Evolutionary conservation across 106 monocot species (phyloP).

Genomic region (Dendrobium chrysotoxum): DNA sequence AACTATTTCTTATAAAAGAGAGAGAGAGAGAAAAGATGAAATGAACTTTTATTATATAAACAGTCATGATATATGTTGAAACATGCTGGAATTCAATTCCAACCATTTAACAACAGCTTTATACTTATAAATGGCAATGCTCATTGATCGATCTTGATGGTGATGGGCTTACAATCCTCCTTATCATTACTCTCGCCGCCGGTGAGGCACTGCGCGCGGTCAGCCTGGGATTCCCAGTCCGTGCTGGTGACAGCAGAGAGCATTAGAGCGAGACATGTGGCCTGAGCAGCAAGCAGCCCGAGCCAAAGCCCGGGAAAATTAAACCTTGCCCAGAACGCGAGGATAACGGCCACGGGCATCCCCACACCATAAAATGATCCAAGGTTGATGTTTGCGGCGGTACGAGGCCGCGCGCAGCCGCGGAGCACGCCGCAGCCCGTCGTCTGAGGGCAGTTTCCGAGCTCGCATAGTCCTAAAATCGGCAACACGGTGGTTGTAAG

Average conservation of each 20-base stretch:
- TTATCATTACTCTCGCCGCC: neutral
- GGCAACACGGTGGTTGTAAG: conserved; percentile 24
- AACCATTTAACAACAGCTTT: no score
- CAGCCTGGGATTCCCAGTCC: conserved; percentile 24
- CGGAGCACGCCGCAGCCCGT: conserved; percentile 35
- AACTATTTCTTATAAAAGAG: no score
- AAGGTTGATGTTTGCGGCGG: conserved; percentile 28
- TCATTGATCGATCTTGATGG: neutral
- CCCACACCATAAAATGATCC: conserved; percentile 26
- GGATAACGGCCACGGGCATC: no score
- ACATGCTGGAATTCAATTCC: no score
- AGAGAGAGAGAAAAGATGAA: no score
- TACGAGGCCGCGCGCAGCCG: conserved; percentile 27
- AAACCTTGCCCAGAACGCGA: no score
- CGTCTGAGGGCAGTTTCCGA: conserved; percentile 44
- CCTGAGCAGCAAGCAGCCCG: no score
- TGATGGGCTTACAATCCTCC: neutral
- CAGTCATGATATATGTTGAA: no score
- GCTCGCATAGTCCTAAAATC: conserved; percentile 30
- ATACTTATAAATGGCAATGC: neutral
- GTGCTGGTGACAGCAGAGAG: conserved; percentile 1
- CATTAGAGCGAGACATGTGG: no score
- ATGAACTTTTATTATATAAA: no score
- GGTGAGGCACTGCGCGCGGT: conserved; percentile 20
- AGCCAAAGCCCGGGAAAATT: no score